Evolutionary conservation across 2,329 filamentous ascomycete species (phyloP).

Genomic region (Grosmannia clavigera): DNA sequence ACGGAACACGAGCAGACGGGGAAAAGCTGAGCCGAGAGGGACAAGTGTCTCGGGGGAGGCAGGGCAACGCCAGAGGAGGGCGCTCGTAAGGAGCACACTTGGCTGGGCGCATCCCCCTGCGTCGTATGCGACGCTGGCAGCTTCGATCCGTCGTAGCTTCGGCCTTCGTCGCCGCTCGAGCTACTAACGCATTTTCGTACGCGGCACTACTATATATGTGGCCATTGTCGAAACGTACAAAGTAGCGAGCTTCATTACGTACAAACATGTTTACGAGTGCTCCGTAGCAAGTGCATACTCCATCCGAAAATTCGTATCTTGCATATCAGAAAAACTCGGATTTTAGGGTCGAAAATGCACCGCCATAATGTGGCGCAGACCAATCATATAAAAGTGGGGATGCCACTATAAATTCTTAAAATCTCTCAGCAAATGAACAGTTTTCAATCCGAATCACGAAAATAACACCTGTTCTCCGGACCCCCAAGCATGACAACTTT

Average conservation of each 20-base stretch:
- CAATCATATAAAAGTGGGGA: background rate
- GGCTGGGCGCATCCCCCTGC: background rate
- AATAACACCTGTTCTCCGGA: background rate
- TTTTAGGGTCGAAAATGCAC: background rate
- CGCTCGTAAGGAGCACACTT: background rate
- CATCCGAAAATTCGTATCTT: no score
- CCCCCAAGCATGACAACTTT: slow-evolving; percentile 10
- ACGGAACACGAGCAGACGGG: background rate
- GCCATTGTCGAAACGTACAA: background rate
- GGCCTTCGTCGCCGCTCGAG: background rate
- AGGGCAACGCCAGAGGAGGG: background rate
- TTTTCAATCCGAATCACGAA: background rate
- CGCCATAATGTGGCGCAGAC: background rate
- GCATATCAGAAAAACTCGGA: no score
- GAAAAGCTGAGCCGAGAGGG: background rate
- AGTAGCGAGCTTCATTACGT: background rate
- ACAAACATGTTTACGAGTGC: background rate
- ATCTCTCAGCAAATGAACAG: background rate
- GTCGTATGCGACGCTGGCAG: background rate
- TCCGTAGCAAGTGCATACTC: background rate
- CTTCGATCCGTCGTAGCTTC: background rate
- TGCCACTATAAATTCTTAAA: background rate
- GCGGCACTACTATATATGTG: background rate
- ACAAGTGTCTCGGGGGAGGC: background rate
- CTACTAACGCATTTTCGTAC: background rate